phyloP scores from a whole-genome alignment of 306 rosid species.

The Rosa multiflora region DNA sequence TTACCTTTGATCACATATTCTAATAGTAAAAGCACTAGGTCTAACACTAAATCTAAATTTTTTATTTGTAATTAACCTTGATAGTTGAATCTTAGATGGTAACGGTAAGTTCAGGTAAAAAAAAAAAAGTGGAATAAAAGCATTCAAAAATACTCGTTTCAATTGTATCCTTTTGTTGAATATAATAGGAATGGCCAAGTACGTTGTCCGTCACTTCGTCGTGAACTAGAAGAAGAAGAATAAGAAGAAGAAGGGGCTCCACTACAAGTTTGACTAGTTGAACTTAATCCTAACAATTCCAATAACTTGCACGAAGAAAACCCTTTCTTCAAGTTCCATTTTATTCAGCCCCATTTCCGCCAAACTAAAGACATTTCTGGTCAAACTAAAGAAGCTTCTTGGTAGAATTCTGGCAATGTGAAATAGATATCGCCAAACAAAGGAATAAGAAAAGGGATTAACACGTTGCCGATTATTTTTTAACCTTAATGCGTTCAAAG shows the following conservation, averaged over 20 bases:
- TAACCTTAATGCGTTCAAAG: background rate
- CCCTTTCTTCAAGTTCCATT: background rate
- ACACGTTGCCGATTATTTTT: background rate
- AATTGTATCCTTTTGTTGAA: background rate
- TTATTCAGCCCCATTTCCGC: background rate
- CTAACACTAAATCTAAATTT: too few relatives aligned
- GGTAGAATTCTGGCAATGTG: background rate
- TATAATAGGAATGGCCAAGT: background rate
- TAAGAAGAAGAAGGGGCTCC: background rate
- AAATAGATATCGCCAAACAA: slow-evolving; percentile 3
- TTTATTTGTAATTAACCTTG: background rate
- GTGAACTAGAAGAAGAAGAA: background rate
- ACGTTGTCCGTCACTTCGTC: background rate
- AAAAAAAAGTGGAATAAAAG: background rate
- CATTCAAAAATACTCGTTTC: background rate
- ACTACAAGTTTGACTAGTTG: background rate
- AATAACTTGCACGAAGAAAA: background rate
- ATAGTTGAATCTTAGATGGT: background rate
- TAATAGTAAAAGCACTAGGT: too few relatives aligned
- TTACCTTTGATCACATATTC: background rate
- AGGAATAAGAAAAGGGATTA: background rate
- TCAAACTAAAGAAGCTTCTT: background rate
- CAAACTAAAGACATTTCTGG: background rate
- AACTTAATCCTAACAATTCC: background rate
- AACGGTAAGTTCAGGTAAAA: background rate